These are phyloP conservation scores for Datisca glomerata DNA, from an alignment of 306 rosid genomes.

Conservation along the genomic window DNA sequence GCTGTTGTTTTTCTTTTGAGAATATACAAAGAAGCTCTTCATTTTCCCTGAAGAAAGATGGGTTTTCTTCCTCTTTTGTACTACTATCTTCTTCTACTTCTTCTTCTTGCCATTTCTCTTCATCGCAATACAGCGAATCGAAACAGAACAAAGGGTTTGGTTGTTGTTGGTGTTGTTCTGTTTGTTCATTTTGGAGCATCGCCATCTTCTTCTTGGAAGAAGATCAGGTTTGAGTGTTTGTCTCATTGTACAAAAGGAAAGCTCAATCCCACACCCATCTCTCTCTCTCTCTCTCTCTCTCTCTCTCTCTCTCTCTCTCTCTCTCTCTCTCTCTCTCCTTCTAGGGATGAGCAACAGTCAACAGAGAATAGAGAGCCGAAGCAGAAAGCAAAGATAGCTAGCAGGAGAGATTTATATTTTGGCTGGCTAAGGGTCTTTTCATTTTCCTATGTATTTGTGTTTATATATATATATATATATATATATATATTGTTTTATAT, in stretches of 20 bases:
- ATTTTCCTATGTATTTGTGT: too few species aligned
- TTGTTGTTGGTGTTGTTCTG: conserved; percentile 18
- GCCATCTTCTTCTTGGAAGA: conserved; percentile 73
- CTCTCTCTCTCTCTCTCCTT: not conserved
- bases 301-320: conserved; percentile 6
- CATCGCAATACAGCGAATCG: conserved; percentile 72
- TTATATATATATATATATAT: too few species aligned
- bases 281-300: conserved; percentile 6
- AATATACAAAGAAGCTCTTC: conserved; percentile 54
- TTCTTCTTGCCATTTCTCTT: conserved; percentile 55
- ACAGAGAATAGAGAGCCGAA: too few species aligned
- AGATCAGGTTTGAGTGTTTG: too few species aligned
- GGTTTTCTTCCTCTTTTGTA: not conserved
- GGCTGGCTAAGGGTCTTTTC: too few species aligned
- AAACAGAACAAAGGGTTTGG: conserved; percentile 29
- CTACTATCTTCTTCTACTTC: conserved; percentile 14
- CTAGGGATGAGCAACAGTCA: conserved; percentile 16
- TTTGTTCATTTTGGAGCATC: conserved; percentile 20
- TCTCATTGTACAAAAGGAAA: too few species aligned
- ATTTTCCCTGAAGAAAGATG: conserved; percentile 56
- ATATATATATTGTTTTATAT: too few species aligned
- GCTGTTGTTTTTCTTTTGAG: conserved; percentile 45
- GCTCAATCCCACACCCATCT: conserved; percentile 28
- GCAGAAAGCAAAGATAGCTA: too few species aligned
- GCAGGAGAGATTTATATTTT: too few species aligned